These are phyloP conservation scores for Mycena amicta DNA, from an alignment of 768 basidiomycete species.

Conservation along the genomic window DNA sequence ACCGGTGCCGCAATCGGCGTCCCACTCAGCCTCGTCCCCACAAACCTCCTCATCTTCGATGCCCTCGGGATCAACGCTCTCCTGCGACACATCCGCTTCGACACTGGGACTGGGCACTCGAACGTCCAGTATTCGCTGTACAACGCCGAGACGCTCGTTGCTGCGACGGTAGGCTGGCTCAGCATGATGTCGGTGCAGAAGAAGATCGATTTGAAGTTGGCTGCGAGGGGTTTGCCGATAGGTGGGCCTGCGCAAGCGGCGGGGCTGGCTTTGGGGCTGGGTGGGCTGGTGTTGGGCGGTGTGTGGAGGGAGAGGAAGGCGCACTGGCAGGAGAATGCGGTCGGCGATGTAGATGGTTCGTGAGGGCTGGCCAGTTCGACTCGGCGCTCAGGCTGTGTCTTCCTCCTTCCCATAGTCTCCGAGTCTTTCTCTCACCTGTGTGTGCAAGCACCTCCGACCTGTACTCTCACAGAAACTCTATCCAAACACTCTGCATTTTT, in stretches of 20 bases:
- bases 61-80: background rate
- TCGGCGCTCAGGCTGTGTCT: no score
- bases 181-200: background rate
- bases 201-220: background rate
- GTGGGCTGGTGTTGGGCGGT: background rate
- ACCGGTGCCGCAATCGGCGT: background rate
- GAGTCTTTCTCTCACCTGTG: no score
- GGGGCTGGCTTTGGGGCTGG: background rate
- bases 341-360: no score
- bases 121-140: constrained; percentile 3
- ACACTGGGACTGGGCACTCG: background rate
- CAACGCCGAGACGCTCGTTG: background rate
- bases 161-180: background rate
- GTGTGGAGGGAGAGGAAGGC: background rate
- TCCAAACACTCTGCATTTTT: no score
- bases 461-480: no score
- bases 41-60: background rate
- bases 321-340: background rate
- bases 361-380: no score
- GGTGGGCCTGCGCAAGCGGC: background rate
- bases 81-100: background rate
- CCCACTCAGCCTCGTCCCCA: background rate
- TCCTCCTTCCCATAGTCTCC: no score
- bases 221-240: background rate
- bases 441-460: no score